Percentiles rank a stretch among this genome's conserved stretches.
Conservation (phyloP, 176 grass and related monocot species). For the Dendrocalamus sinicus region DNA sequence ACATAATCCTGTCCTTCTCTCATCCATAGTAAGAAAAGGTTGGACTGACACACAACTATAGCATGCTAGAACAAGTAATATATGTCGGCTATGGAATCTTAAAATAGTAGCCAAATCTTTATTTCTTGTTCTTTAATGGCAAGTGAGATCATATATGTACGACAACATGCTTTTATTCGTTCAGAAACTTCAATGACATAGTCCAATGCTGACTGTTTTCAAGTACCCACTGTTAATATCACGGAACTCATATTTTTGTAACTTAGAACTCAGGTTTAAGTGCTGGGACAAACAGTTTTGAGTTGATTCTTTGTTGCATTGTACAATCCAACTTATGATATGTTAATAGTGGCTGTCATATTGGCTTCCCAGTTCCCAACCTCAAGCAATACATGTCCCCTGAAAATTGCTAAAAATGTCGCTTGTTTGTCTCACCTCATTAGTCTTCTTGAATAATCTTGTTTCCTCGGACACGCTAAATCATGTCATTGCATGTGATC, state of each 20-base stretch:
- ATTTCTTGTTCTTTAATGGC: background rate
- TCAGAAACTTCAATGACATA: constrained; percentile 3
- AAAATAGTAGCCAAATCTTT: background rate
- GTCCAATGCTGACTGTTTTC: constrained; percentile 26
- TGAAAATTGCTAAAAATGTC: no score
- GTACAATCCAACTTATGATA: background rate
- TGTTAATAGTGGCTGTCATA: no score
- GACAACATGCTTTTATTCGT: background rate
- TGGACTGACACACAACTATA: background rate
- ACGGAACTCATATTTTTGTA: background rate
- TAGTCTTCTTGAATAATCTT: no score
- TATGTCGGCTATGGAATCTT: background rate
- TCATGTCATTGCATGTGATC: no score
- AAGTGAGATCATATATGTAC: no score
- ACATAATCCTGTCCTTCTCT: background rate
- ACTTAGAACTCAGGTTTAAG: background rate
- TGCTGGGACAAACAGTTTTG: background rate
- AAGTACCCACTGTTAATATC: constrained; percentile 1
- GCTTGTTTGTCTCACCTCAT: no score
- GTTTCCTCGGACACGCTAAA: no score
- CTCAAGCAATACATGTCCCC: no score
- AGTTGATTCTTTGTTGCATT: constrained; percentile 1
- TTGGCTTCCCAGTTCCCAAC: no score
- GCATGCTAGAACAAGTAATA: background rate
- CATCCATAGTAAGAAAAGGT: constrained; percentile 17